Percentiles rank a stretch among this genome's conserved stretches.
phyloP scores from a whole-genome alignment of 2,329 filamentous ascomycete genomes.

The Macrophomina phaseolina region DNA sequence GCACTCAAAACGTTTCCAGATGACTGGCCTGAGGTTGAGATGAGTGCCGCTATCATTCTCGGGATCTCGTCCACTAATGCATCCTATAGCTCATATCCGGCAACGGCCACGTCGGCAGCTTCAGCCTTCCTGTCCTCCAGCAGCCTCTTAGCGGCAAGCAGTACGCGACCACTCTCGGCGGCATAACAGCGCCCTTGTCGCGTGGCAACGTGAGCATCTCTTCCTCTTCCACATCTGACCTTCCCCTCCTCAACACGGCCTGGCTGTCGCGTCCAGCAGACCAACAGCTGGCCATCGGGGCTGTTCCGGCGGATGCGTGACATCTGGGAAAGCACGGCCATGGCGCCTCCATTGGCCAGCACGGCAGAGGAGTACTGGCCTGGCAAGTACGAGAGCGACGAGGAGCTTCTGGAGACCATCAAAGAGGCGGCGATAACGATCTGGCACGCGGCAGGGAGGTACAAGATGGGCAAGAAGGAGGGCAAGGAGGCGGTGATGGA shows the following conservation, averaged over 20 bases:
- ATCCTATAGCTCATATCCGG: slow-evolving; percentile 34
- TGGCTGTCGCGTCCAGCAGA: slow-evolving; percentile 44
- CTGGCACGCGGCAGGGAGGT: slow-evolving; percentile 46
- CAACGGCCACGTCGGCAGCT: slow-evolving; percentile 32
- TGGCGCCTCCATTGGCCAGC: slow-evolving; percentile 32
- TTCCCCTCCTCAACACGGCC: slow-evolving; percentile 42
- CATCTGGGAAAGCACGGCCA: slow-evolving; percentile 34
- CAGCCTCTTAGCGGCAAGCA: slow-evolving; percentile 38
- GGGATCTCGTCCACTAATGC: neutral
- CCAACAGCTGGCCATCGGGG: slow-evolving; percentile 38
- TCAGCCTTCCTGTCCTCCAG: slow-evolving; percentile 30
- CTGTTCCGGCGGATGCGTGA: slow-evolving; percentile 40
- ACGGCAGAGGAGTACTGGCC: slow-evolving; percentile 39
- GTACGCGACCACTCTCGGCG: slow-evolving; percentile 41
- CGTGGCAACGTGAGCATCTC: slow-evolving; percentile 43
- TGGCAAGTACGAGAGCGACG: slow-evolving; percentile 35
- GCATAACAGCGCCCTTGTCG: slow-evolving; percentile 41
- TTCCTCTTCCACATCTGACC: slow-evolving; percentile 34
- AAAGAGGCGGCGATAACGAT: slow-evolving; percentile 34
- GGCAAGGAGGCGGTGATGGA: slow-evolving; percentile 44
- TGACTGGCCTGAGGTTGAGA: slow-evolving; percentile 35
- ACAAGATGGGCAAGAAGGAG: slow-evolving; percentile 44
- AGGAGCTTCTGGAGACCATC: slow-evolving; percentile 35
- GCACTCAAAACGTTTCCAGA: slow-evolving; percentile 15
- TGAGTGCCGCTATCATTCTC: neutral